Evolutionary conservation across 768 basidiomycete genomes (phyloP), one percentile per base, ranked within the genome.

Genomic region (Sistotremastrum suecicum): DNA sequence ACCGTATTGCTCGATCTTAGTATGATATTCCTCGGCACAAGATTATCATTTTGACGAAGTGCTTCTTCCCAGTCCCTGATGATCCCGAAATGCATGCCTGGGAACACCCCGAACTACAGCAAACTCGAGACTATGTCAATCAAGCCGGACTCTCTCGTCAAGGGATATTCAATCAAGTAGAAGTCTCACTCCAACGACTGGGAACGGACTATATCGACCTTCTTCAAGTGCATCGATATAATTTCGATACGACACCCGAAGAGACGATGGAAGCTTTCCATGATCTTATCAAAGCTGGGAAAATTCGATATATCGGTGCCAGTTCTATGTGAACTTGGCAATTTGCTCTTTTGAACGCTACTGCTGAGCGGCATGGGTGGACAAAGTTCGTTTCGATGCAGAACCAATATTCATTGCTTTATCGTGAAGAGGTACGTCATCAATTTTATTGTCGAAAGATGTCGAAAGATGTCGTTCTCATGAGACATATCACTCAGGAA

Each of bases 361-460:
- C 69, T 2, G 72, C 73, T 5, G 56, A 60, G 35, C 58, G 58
- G 47, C 54, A 71, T 10, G 66, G 66, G 3, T 72, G 73, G 64
- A 74, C 75, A 3, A 68, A 63, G 48, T 77, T 78, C 50, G 63
- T 74, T 41, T 69, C 72, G 46, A 74, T 77, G 66, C 76, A 78
- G 57, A 63, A 66, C 37, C 68, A 72, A 47, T 69, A 76, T 50
- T 72, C 65, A 34, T 56, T 75, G 5, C 61, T 76, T 12, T 78
- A 78, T 52, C 64, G 75, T 34, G 69, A 74, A 47, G 74, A 78
- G 57, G 71, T 66, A 20, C 32, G 37, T 10, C 6, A 0, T 8
- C 3, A 10, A 20, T n/a, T 3, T 29, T 43, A 7, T 7, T 37
- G 5, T 9, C n/a, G 2, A 34, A 33, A 30, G 34, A 7, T 30